Conservation (phyloP, 768 basidiomycete genomes). For the Leccinum incarnatum region DNA sequence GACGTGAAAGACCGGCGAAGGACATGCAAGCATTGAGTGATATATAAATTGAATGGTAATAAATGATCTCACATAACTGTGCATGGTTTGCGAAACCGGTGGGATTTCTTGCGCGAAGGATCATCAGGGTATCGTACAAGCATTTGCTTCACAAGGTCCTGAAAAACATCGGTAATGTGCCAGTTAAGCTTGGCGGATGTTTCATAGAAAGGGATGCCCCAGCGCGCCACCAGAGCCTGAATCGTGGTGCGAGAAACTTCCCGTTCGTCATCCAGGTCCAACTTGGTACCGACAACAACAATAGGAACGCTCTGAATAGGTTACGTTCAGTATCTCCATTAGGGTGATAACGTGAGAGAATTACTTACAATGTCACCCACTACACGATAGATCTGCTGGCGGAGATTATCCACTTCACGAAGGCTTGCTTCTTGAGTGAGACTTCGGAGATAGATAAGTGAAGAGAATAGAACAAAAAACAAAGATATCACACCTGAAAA, state of each 20-base stretch:
- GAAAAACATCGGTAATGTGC: slow-evolving; percentile 77
- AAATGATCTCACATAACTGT: slow-evolving; percentile 36
- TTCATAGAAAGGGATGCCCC: slow-evolving; percentile 80
- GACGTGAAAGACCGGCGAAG: not conserved
- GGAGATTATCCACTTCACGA: slow-evolving; percentile 74
- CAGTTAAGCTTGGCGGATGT: slow-evolving; percentile 86
- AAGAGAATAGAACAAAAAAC: not conserved
- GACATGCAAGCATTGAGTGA: slow-evolving; percentile 4
- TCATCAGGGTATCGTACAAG: slow-evolving; percentile 58
- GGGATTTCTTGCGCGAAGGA: slow-evolving; percentile 28
- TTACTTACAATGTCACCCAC: slow-evolving; percentile 63
- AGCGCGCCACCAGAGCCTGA: slow-evolving; percentile 58
- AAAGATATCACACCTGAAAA: slow-evolving; percentile 59
- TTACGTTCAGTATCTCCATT: slow-evolving; percentile 4
- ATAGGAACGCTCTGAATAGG: slow-evolving; percentile 61
- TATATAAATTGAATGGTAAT: slow-evolving; percentile 5
- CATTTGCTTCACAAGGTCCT: slow-evolving; percentile 76
- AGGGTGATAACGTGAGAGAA: not conserved
- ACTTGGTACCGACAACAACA: slow-evolving; percentile 83
- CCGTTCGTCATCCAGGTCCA: slow-evolving; percentile 77
- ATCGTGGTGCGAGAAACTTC: slow-evolving; percentile 69
- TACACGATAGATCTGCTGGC: slow-evolving; percentile 78
- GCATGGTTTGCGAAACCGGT: slow-evolving; percentile 31
- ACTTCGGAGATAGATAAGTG: slow-evolving; percentile 36
- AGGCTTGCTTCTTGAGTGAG: slow-evolving; percentile 80